phyloP scores from a whole-genome alignment of 495 filamentous ascomycete species.

The Talaromyces ruber region DNA sequence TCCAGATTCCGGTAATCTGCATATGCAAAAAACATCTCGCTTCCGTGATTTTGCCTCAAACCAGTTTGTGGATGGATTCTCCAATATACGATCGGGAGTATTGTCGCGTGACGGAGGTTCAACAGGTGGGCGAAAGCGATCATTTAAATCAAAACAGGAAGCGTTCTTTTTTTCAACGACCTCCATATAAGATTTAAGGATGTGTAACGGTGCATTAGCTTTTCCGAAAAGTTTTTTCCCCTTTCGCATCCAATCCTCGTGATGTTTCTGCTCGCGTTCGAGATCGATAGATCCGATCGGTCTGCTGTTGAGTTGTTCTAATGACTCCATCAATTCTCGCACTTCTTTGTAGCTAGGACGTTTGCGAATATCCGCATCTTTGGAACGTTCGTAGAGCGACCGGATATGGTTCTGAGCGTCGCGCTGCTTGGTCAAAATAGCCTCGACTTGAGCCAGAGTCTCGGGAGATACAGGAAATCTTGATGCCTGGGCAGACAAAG shows the following conservation, averaged over 20 bases:
- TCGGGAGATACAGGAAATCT: conserved; percentile 73
- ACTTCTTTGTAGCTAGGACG: conserved; percentile 89
- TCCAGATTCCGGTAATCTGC: conserved; percentile 82
- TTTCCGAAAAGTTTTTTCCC: conserved; percentile 99
- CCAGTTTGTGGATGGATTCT: conserved; percentile 29
- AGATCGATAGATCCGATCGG: conserved; percentile 85
- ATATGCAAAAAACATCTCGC: conserved; percentile 95
- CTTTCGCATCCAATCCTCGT: conserved; percentile 98
- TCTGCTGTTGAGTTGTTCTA: conserved; percentile 85
- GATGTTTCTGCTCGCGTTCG: conserved; percentile 88
- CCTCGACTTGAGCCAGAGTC: conserved; percentile 76
- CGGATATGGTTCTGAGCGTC: conserved; percentile 86
- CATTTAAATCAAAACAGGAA: conserved; percentile 86
- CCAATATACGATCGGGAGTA: conserved; percentile 59
- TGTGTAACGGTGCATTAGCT: conserved; percentile 93
- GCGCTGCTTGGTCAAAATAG: conserved; percentile 90
- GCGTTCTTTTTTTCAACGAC: conserved; percentile 81
- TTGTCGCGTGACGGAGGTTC: conserved; percentile 86
- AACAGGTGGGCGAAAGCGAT: conserved; percentile 80
- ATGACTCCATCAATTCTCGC: conserved; percentile 74
- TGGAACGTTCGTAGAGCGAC: conserved; percentile 67
- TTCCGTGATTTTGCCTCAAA: conserved; percentile 41
- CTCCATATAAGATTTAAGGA: conserved; percentile 88
- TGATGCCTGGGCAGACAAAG: conserved; percentile 69
- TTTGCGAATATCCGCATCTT: conserved; percentile 62